Conservation (phyloP, 176 grass and related monocot species). For the Eremochloa ophiuroides region DNA sequence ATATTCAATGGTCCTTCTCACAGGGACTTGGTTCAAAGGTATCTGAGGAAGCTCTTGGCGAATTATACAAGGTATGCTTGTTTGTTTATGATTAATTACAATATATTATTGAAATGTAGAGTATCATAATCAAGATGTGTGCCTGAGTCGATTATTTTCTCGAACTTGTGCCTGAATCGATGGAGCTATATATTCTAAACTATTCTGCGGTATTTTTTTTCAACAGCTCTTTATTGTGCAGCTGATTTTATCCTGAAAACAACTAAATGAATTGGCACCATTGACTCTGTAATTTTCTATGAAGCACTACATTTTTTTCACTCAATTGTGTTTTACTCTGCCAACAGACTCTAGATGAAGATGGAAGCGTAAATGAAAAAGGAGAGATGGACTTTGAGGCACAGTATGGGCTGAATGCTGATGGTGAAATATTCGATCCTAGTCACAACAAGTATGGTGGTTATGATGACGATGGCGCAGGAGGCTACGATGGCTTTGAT, state of each 20-base stretch:
- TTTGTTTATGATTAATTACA: background rate
- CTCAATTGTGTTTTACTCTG: background rate
- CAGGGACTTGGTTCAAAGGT: slow-evolving; percentile 59
- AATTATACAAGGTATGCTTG: background rate
- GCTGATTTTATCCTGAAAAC: background rate
- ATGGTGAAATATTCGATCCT: slow-evolving; percentile 30
- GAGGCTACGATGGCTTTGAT: background rate
- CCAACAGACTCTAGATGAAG: slow-evolving; percentile 28
- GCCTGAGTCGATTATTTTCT: background rate
- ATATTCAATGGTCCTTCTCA: slow-evolving; percentile 6
- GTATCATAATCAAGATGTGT: background rate
- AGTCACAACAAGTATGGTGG: slow-evolving; percentile 8
- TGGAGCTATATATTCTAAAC: background rate
- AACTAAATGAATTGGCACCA: background rate
- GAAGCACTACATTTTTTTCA: background rate
- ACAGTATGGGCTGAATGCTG: slow-evolving; percentile 21
- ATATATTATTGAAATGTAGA: background rate
- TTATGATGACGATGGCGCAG: slow-evolving; percentile 18
- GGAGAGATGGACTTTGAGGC: slow-evolving; percentile 28
- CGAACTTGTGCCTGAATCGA: background rate
- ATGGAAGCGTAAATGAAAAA: background rate
- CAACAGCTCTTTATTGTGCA: background rate
- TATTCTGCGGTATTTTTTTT: background rate
- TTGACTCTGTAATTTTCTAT: background rate
- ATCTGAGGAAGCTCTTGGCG: slow-evolving; percentile 41